These are phyloP conservation scores for Solanum dulcamara DNA, from an alignment of 257 asterid species.

Conservation along the genomic window DNA sequence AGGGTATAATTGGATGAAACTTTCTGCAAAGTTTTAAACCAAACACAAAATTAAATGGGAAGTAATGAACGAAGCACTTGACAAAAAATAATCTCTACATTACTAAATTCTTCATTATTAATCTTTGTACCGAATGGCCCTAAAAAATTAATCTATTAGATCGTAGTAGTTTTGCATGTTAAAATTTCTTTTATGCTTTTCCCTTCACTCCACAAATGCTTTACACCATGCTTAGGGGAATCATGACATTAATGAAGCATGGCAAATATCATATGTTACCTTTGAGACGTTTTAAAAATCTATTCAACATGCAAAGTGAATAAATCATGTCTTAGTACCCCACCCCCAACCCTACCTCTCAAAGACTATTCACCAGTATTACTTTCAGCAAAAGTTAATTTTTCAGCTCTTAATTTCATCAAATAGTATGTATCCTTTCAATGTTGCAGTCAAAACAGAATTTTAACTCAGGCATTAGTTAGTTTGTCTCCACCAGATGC, in stretches of 20 bases:
- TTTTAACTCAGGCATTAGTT: neutral
- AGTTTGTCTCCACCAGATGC: neutral
- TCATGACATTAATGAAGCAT: neutral
- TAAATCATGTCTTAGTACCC: neutral
- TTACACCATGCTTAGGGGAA: neutral
- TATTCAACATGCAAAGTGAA: neutral
- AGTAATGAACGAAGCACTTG: no score
- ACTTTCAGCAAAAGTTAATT: neutral
- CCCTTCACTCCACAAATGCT: neutral
- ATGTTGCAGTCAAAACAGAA: neutral
- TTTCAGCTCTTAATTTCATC: neutral
- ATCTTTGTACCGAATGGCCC: no score
- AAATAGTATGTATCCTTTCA: neutral
- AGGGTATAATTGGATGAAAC: no score
- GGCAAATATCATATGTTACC: no score
- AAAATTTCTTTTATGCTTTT: neutral
- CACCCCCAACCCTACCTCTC: neutral
- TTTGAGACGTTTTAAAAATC: neutral
- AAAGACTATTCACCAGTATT: neutral
- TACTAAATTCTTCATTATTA: no score
- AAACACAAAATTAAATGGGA: no score
- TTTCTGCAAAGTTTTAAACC: no score
- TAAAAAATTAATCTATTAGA: no score
- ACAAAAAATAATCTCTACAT: no score
- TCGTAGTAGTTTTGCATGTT: neutral